Percentiles rank a stretch among this genome's conserved stretches.
phyloP scores from a whole-genome alignment of 176 grass and related monocot genomes.

The Eleusine coracana region DNA sequence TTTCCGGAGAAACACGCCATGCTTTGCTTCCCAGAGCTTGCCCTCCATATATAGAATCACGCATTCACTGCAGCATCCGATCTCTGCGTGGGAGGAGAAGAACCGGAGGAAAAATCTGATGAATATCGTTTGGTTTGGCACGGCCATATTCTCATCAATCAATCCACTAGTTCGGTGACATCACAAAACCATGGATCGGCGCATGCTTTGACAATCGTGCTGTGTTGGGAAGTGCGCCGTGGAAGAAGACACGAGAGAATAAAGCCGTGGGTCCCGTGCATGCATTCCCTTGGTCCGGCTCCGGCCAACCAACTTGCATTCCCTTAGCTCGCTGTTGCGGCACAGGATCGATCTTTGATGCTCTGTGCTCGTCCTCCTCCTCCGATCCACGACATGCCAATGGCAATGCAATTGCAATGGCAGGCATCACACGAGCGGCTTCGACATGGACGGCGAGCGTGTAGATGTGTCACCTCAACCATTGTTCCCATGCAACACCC shows the following conservation, averaged over 20 bases:
- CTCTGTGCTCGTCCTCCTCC: background rate
- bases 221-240: slow-evolving; percentile 2
- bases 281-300: background rate
- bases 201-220: background rate
- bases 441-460: background rate
- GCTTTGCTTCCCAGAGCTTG: background rate
- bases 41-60: too few relatives aligned
- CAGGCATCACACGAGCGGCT: background rate
- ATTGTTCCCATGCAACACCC: background rate
- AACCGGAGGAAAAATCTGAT: too few relatives aligned
- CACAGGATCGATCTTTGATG: background rate
- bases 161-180: too few relatives aligned
- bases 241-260: background rate
- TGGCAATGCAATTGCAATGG: background rate
- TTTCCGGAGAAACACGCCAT: background rate
- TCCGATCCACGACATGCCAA: too few relatives aligned
- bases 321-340: slow-evolving; percentile 1
- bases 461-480: background rate
- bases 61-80: background rate
- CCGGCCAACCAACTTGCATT: background rate
- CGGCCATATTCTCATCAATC: too few relatives aligned
- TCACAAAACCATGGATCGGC: too few relatives aligned
- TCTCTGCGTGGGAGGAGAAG: too few relatives aligned
- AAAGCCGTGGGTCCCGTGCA: background rate
- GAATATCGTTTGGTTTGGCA: too few relatives aligned